Percentiles rank a stretch among this genome's conserved stretches.
Conservation (phyloP, 306 rosid species). For the Hippophae rhamnoides region DNA sequence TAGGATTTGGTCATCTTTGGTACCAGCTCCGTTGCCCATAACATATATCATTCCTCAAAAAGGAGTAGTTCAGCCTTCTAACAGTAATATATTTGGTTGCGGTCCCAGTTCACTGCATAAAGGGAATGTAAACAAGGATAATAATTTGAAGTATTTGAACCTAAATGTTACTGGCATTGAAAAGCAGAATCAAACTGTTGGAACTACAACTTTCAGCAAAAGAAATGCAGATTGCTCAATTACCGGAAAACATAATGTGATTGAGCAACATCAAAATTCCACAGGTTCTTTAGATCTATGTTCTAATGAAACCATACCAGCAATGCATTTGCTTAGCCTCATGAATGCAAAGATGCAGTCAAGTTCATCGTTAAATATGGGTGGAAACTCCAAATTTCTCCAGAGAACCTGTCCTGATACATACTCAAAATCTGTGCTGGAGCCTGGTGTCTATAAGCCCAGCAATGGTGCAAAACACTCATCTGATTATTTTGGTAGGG, state of each 20-base stretch:
- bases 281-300: constrained; percentile 62
- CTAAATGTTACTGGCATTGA: constrained; percentile 38
- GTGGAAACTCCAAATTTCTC: constrained; percentile 36
- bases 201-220: constrained; percentile 44
- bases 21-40: constrained; percentile 30
- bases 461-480: constrained; percentile 32
- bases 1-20: constrained; percentile 50
- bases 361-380: constrained; percentile 41
- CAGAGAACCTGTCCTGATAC: constrained; percentile 46
- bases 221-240: constrained; percentile 44
- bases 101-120: constrained; percentile 35
- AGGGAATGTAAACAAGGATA: constrained; percentile 38
- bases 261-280: constrained; percentile 45
- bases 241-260: constrained; percentile 38
- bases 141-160: constrained; percentile 39
- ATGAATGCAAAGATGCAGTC: constrained; percentile 88
- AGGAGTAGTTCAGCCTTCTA: constrained; percentile 42
- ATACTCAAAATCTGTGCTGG: constrained; percentile 33
- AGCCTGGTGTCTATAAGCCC: constrained; percentile 42
- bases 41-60: constrained; percentile 40
- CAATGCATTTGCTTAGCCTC: constrained; percentile 98
- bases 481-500: constrained; percentile 33
- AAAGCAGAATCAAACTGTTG: constrained; percentile 39
- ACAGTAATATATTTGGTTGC: constrained; percentile 30
- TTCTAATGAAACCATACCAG: constrained; percentile 86